Evolutionary conservation across 2,329 filamentous ascomycete genomes (phyloP).

Genomic region (Fusarium coicis): DNA sequence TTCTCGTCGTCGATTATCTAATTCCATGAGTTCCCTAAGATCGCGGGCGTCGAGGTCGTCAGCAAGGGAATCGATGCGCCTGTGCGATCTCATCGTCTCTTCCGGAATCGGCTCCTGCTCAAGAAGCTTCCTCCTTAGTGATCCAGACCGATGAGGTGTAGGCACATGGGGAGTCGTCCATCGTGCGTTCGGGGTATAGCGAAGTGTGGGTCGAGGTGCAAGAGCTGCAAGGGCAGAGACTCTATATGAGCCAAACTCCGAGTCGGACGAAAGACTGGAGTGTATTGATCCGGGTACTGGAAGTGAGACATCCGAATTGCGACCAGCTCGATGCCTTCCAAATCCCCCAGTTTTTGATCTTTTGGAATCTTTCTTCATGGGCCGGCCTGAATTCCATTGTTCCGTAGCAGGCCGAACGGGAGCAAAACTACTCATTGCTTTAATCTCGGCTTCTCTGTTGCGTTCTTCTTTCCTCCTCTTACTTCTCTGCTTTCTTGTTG

Average conservation of each 20-base stretch:
- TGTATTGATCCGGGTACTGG: constrained; percentile 79
- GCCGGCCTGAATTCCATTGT: constrained; percentile 68
- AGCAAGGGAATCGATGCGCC: constrained; percentile 77
- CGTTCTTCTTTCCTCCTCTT: constrained; percentile 81
- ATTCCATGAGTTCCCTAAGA: constrained; percentile 87
- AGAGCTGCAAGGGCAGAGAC: constrained; percentile 84
- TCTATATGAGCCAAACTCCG: constrained; percentile 79
- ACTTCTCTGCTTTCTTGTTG: constrained; percentile 74
- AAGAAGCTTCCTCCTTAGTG: constrained; percentile 63
- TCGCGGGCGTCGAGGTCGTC: constrained; percentile 88
- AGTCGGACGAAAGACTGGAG: constrained; percentile 79
- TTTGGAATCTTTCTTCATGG: constrained; percentile 71
- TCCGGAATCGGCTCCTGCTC: constrained; percentile 67
- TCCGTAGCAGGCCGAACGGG: constrained; percentile 72
- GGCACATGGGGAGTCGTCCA: constrained; percentile 60
- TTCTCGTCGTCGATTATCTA: constrained; percentile 83
- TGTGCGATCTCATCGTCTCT: constrained; percentile 68
- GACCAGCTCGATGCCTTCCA: constrained; percentile 66
- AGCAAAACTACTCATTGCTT: constrained; percentile 79
- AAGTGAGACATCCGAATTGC: constrained; percentile 78
- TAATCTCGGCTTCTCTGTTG: constrained; percentile 87
- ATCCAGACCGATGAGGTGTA: constrained; percentile 60
- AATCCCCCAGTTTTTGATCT: constrained; percentile 67
- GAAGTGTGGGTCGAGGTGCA: constrained; percentile 84
- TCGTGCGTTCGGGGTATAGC: constrained; percentile 74